A percentile compares a stretch with the other conserved stretches of the same genome.
phyloP scores from a whole-genome alignment of 75 land plant genomes.

The Adiantum capillusveneris region DNA sequence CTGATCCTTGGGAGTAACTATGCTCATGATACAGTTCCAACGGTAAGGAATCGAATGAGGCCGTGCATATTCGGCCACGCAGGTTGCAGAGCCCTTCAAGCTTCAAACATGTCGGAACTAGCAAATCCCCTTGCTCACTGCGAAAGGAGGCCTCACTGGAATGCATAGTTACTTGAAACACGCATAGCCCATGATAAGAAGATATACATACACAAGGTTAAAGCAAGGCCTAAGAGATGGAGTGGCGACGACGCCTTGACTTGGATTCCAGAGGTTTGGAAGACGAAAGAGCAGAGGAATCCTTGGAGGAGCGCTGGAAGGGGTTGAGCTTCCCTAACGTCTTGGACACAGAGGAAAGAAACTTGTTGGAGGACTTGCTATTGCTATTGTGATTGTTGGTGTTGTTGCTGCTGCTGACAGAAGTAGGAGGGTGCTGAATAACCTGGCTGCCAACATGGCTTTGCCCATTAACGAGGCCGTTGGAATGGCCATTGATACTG shows the following conservation, averaged over 20 bases:
- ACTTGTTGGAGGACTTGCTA: constrained; percentile 9
- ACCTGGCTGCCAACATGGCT: neutral
- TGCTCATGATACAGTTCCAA: too few species aligned
- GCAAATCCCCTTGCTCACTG: too few species aligned
- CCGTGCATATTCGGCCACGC: too few species aligned
- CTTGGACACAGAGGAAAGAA: constrained; percentile 69
- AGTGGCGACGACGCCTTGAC: neutral
- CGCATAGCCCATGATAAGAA: too few species aligned
- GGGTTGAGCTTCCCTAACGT: constrained; percentile 80
- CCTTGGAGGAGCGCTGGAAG: constrained; percentile 51
- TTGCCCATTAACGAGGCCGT: too few species aligned
- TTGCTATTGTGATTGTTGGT: neutral
- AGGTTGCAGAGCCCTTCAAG: too few species aligned
- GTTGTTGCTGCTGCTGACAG: neutral
- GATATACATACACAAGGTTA: too few species aligned
- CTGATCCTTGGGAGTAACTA: too few species aligned
- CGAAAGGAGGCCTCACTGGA: too few species aligned
- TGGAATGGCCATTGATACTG: constrained; percentile 1
- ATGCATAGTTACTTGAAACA: too few species aligned
- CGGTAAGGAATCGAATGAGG: too few species aligned
- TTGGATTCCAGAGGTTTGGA: neutral
- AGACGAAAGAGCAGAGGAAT: constrained; percentile 26
- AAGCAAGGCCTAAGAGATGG: constrained; percentile 7
- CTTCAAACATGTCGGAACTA: too few species aligned
- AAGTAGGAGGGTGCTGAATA: neutral